Evolutionary conservation across 176 grass and related monocot genomes (phyloP).

Genomic region (Rhynchospora pubera): DNA sequence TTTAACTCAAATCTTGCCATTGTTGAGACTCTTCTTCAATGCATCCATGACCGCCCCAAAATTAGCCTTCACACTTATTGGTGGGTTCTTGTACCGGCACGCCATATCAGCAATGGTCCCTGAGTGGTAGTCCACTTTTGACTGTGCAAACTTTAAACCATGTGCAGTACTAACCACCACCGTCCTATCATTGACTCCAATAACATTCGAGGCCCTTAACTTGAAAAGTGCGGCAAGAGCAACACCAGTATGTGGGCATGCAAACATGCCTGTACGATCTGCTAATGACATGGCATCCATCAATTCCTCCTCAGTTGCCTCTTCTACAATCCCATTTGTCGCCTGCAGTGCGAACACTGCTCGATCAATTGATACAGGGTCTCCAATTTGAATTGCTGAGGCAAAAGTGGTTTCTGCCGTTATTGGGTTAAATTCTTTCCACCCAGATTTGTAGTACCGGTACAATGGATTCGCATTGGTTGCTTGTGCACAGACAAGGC

Average conservation of each 20-base stretch:
- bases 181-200: slow-evolving; percentile 56
- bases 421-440: slow-evolving; percentile 61
- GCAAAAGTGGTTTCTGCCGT: slow-evolving; percentile 63
- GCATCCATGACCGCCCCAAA: slow-evolving; percentile 93
- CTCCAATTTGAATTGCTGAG: slow-evolving; percentile 78
- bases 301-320: slow-evolving; percentile 86
- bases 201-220: slow-evolving; percentile 55
- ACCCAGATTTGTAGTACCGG: slow-evolving; percentile 73
- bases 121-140: slow-evolving; percentile 89
- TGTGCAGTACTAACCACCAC: slow-evolving; percentile 89
- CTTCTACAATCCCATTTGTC: slow-evolving; percentile 73
- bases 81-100: slow-evolving; percentile 71
- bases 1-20: slow-evolving; percentile 51
- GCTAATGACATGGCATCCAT: slow-evolving; percentile 96
- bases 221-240: slow-evolving; percentile 77
- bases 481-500: slow-evolving; percentile 78
- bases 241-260: slow-evolving; percentile 88
- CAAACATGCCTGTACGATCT: slow-evolving; percentile 91
- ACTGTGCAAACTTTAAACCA: slow-evolving; percentile 75
- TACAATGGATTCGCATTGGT: slow-evolving; percentile 81
- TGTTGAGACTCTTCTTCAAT: slow-evolving; percentile 64
- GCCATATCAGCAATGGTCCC: slow-evolving; percentile 69
- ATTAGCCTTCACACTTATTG: slow-evolving; percentile 70
- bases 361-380: slow-evolving; percentile 68
- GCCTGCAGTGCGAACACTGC: slow-evolving; percentile 58